Conservation (phyloP, 2,329 filamentous ascomycete species). For the Cladophialophora bantiana region DNA sequence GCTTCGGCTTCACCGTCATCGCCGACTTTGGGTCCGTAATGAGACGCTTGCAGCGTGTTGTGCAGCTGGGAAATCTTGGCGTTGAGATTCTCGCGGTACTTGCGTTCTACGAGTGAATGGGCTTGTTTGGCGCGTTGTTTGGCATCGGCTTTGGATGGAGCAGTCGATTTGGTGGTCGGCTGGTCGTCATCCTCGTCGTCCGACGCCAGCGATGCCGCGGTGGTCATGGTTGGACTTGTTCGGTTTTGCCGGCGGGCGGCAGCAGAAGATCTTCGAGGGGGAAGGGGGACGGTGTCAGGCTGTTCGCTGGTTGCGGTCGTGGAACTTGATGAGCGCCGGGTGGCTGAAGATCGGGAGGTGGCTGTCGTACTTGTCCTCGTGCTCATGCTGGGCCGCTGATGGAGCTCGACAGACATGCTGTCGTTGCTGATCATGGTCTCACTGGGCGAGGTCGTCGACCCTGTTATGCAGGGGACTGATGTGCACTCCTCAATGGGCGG, state of each 20-base stretch:
- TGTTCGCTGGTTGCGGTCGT: constrained; percentile 25
- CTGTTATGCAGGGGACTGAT: constrained; percentile 36
- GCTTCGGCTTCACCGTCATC: constrained; percentile 28
- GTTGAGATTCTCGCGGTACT: constrained; percentile 42
- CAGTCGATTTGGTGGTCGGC: constrained; percentile 25
- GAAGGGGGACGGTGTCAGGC: constrained; percentile 28
- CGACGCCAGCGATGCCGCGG: constrained; percentile 16
- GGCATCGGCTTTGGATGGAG: constrained; percentile 35
- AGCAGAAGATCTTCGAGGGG: constrained; percentile 21
- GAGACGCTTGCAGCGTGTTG: constrained; percentile 37
- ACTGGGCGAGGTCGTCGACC: constrained; percentile 26
- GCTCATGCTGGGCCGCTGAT: constrained; percentile 29
- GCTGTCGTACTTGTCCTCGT: constrained; percentile 25
- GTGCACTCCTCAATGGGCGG: constrained; percentile 41
- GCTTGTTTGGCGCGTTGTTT: constrained; percentile 40
- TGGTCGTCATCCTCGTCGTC: constrained; percentile 28
- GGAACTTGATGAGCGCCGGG: constrained; percentile 27
- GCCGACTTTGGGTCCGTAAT: constrained; percentile 35
- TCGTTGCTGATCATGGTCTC: constrained; percentile 37
- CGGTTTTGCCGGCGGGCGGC: constrained; percentile 21
- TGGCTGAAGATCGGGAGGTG: constrained; percentile 24
- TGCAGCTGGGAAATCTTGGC: constrained; percentile 41
- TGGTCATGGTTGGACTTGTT: constrained; percentile 13
- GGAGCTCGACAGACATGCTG: constrained; percentile 33
- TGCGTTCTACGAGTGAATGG: constrained; percentile 40